Conservation (phyloP, 2,329 filamentous ascomycete genomes). For the Clonostachys chloroleuca region DNA sequence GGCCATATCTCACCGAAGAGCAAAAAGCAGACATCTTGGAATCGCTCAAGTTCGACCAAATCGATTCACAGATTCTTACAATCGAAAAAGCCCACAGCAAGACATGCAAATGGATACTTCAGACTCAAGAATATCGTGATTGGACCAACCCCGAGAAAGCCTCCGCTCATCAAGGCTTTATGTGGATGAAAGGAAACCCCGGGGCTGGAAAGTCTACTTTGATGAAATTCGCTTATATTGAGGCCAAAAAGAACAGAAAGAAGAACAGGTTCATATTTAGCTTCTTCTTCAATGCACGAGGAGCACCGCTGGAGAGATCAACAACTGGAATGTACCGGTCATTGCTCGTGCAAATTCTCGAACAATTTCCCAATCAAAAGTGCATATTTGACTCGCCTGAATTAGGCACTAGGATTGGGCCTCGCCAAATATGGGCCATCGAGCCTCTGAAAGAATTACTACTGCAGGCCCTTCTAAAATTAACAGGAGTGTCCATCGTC, state of each 20-base stretch:
- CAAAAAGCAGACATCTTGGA: constrained; percentile 1
- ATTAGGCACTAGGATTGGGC: neutral
- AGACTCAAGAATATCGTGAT: neutral
- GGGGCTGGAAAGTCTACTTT: constrained; percentile 6
- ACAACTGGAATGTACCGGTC: constrained; percentile 42
- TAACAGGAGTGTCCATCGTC: constrained; percentile 3
- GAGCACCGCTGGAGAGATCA: constrained; percentile 18
- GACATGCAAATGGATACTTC: constrained; percentile 12
- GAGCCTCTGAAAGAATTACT: constrained; percentile 1
- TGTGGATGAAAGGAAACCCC: constrained; percentile 4
- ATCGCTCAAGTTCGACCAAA: constrained; percentile 6
- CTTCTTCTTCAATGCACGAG: constrained; percentile 49
- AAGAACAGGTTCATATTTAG: constrained; percentile 9
- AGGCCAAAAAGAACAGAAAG: neutral
- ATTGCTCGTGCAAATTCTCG: constrained; percentile 35
- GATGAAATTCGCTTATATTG: constrained; percentile 3
- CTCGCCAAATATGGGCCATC: neutral
- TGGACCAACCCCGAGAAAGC: constrained; percentile 3
- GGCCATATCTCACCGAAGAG: too few species aligned
- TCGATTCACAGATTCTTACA: constrained; percentile 5
- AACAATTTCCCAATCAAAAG: constrained; percentile 23
- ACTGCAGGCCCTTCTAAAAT: neutral
- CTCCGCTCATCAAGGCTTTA: neutral
- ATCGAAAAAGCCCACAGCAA: constrained; percentile 5
- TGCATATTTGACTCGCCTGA: constrained; percentile 12